phyloP scores from a whole-genome alignment of 768 basidiomycete genomes.

The Psilocybe subaeruginosa region DNA sequence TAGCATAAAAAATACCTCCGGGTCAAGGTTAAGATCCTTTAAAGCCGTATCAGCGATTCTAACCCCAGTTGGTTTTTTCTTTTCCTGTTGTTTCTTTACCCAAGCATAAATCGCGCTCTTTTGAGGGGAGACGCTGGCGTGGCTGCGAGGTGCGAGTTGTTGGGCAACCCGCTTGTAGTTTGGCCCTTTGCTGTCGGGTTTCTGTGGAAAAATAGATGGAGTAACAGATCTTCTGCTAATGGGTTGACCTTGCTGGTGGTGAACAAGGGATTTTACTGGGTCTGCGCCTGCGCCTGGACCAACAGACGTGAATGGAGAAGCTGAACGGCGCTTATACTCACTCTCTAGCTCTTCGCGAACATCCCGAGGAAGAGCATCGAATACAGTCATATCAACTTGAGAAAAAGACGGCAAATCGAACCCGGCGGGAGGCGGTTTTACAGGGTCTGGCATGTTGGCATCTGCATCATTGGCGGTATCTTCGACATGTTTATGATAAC shows the following conservation, averaged over 20 bases:
- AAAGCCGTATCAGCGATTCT: conserved; percentile 62
- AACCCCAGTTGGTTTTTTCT: conserved; percentile 32
- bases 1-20: conserved; percentile 65
- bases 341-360: conserved; percentile 68
- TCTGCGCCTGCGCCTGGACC: conserved; percentile 8
- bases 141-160: conserved; percentile 62
- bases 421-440: conserved; percentile 20
- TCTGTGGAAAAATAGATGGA: conserved; percentile 34
- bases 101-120: conserved; percentile 36
- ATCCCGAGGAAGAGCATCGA: conserved; percentile 71
- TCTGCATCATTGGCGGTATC: conserved; percentile 11
- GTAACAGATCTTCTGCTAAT: conserved; percentile 20
- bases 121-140: conserved; percentile 37
- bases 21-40: conserved; percentile 69
- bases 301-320: conserved; percentile 42
- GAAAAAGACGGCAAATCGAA: conserved; percentile 70
- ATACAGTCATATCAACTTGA: conserved; percentile 72
- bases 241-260: conserved; percentile 3
- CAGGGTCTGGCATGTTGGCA: conserved; percentile 15
- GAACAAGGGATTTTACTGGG: background rate
- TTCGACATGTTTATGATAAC: conserved; percentile 8
- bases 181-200: conserved; percentile 33
- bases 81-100: conserved; percentile 29
- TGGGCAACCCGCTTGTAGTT: conserved; percentile 63
- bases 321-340: conserved; percentile 66